Base-by-base conservation (phyloP, 2,329 filamentous ascomycete genomes). In the Monilinia fructigena region DNA sequence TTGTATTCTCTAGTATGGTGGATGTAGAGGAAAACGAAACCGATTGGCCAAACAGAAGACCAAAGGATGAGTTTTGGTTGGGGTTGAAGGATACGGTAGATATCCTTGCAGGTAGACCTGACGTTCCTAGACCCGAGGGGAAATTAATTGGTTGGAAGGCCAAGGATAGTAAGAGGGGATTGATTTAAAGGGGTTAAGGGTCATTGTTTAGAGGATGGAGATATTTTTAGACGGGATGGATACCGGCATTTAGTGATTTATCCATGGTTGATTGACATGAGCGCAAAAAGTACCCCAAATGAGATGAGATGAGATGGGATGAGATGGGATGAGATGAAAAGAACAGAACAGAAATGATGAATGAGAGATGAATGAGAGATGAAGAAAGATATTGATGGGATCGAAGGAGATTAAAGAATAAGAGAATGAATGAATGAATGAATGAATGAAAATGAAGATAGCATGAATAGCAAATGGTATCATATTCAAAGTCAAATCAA, bases 11-110 rank as follows among this genome's bases (percentile, higher is more conserved):
- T 11, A 83, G 90, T 0, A 91, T 98, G 85, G 85, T 88, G 74
- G 84, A 86, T 54, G 84, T 98, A 11, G 95, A 98, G 81, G 86
- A 86, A 72, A 85, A 86, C 31, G 91, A 93, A 74, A 98, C 95
- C 4, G 94, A 99, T 80, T 99, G 95, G 95, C 86, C 88, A 71
- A 93, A 96, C 78, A 84, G 95, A 61, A 84, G 95, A 61, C 94
- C 95, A 56, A 91, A 87, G 79, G 80, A 87, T 65, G 91, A 95
- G 72, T 93, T 92, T 81, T 99, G 95, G 95, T 81, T 91, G 73
- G 83, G 82, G 60, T 81, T 97, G 77, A 91, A 92, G 79, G 83
- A 89, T 60, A 86, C 92, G 38, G 93, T 97, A 3, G 91, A 99
- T 77, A 89, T 92, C 45, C 80, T 99, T 42, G 91, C 89, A 61